These are phyloP conservation scores for Abortiporus biennis DNA, from an alignment of 1,284 basidiomycete genomes.

Conservation along the genomic window DNA sequence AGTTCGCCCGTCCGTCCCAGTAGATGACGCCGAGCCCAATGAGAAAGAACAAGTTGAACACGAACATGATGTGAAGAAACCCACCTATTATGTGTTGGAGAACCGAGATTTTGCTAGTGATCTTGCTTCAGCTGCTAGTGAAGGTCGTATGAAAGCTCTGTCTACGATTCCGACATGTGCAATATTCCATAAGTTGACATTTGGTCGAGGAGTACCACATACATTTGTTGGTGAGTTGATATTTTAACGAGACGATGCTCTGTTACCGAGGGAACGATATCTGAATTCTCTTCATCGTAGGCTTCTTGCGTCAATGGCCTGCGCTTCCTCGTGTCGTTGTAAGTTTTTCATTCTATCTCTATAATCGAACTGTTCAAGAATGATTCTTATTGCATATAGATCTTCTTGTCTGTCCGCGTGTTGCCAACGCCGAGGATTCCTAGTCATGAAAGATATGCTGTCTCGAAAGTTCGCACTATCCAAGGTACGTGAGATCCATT, in stretches of 20 bases:
- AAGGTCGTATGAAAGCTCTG: conserved; percentile 23
- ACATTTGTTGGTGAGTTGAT: conserved; percentile 41
- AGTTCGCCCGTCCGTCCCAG: conserved; percentile 1
- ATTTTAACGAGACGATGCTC: not conserved
- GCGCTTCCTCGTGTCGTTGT: conserved; percentile 52
- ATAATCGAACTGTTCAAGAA: not conserved
- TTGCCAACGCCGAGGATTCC: conserved; percentile 43
- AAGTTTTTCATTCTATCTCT: conserved; percentile 14
- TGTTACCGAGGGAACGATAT: not conserved
- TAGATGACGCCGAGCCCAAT: not conserved
- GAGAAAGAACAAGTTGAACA: not conserved
- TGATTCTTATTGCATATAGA: conserved; percentile 31
- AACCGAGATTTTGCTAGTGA: not conserved
- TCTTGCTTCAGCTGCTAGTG: too few relatives aligned
- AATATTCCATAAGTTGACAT: conserved; percentile 50
- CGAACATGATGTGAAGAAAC: not conserved
- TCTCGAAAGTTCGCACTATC: conserved; percentile 47
- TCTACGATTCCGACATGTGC: conserved; percentile 46
- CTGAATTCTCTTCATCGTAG: conserved; percentile 16
- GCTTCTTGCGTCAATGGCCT: conserved; percentile 50
- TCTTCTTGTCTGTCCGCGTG: conserved; percentile 54
- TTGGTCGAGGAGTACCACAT: conserved; percentile 50
- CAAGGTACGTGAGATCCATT: conserved; percentile 29
- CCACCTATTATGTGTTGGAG: conserved; percentile 7
- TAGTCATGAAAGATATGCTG: conserved; percentile 40